Base-by-base conservation (phyloP, 106 monocot genomes). In the Chionographis japonica region DNA sequence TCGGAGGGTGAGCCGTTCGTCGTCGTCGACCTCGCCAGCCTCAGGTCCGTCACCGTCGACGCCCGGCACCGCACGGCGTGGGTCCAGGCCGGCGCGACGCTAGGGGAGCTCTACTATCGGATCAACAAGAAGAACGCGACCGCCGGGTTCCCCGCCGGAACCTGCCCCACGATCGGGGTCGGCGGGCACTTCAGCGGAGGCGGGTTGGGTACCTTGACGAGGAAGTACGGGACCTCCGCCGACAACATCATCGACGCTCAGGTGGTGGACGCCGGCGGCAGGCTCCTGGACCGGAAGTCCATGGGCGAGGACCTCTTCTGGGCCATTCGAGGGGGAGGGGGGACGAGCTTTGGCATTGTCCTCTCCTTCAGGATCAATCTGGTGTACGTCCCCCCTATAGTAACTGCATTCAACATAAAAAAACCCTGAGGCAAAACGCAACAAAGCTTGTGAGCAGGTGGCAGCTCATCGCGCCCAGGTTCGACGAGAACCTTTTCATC, bases 291-390 rank as follows among this genome's bases (percentile, higher is more conserved):
- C 46, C 52, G 83, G 15, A 66, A 43, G n/a, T 15, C 74, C 37
- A 90, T 90, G 90, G 90, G 86, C 7, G 85, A 86, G 67, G 86
- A 90, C 52, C 55, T 78, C 37, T 90, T 90, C 63, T 90, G 90
- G 90, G 90, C 83, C 3, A 70, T 90, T 0, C 66, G 90, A 5
- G 88, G 88, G 12, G 84, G 84, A 4, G 88, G 88, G 1, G 77
- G 66, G 0, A 74, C 78, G n/a, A 84, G 81, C 37, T 88, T 81
- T 52, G 88, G 84, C 18, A 59, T 85, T 13, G 67, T 85, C 17
- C 8, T 83, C 10, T 66, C 82, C 17, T 89, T 57, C 49, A 73
- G 71, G 79, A 53, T 89, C 53, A 66, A 38, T 13, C 55, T 89
- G 12, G 89, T 83, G 1, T 12, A 35, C 2, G 85, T 89, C 14